A percentile compares a stretch with the other conserved stretches of the same genome.
These are phyloP conservation scores for Pseudohyphozyma bogoriensis DNA, from an alignment of 768 basidiomycete species.

Conservation along the genomic window DNA sequence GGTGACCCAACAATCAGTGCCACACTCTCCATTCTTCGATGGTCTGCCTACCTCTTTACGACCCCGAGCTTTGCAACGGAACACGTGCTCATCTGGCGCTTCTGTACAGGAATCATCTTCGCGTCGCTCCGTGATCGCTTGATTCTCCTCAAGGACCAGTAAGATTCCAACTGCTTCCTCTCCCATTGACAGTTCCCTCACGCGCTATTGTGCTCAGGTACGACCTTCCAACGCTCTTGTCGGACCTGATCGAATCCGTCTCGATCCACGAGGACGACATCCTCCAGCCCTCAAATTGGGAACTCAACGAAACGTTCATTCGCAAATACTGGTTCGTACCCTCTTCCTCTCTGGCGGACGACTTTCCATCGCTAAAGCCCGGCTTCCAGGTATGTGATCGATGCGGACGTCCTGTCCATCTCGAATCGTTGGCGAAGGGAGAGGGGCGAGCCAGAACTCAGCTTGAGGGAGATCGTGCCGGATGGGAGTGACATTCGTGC, in stretches of 20 bases:
- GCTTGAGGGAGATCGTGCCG: constrained; percentile 22
- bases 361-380: not conserved
- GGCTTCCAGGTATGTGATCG: constrained; percentile 75
- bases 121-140: constrained; percentile 82
- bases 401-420: constrained; percentile 56
- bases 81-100: not conserved
- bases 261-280: constrained; percentile 84
- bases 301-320: constrained; percentile 72
- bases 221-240: constrained; percentile 66
- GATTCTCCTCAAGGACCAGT: constrained; percentile 74
- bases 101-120: constrained; percentile 54
- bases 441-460: constrained; percentile 64
- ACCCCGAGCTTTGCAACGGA: not conserved
- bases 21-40: constrained; percentile 51
- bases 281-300: constrained; percentile 81
- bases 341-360: not conserved
- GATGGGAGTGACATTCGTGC: not conserved
- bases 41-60: not conserved
- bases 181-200: too few relatives aligned
- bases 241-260: constrained; percentile 58
- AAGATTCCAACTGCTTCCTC: too few relatives aligned
- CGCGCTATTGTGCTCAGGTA: too few relatives aligned
- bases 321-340: constrained; percentile 62
- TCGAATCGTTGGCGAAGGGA: constrained; percentile 82
- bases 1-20: constrained; percentile 71